These are phyloP conservation scores for Shiraia sp. DNA, from an alignment of 2,329 filamentous ascomycete genomes.

Conservation along the genomic window DNA sequence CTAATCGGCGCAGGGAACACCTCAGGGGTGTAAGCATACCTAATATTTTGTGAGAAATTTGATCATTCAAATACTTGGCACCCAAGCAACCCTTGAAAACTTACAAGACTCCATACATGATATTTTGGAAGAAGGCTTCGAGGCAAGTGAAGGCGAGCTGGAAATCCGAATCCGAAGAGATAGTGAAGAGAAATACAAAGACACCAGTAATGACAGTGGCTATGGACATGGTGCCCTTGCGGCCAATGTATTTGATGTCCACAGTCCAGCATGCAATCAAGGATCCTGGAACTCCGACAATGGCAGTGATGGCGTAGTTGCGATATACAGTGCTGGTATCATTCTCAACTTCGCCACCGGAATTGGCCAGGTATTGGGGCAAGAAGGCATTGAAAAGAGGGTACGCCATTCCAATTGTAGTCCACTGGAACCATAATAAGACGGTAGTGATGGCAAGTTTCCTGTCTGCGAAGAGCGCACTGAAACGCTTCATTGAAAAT, in stretches of 20 bases:
- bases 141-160: conserved; percentile 70
- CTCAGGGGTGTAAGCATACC: conserved; percentile 75
- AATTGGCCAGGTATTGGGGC: conserved; percentile 77
- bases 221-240: conserved; percentile 71
- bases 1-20: conserved; percentile 74
- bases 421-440: conserved; percentile 78
- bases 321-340: conserved; percentile 61
- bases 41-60: not conserved
- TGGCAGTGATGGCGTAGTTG: conserved; percentile 79
- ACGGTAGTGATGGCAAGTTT: conserved; percentile 54
- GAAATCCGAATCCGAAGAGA: conserved; percentile 59
- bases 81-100: not conserved
- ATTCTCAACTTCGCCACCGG: conserved; percentile 42
- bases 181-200: conserved; percentile 68
- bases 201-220: conserved; percentile 69
- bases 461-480: conserved; percentile 62
- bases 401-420: conserved; percentile 82
- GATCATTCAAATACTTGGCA: too few species aligned
- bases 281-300: conserved; percentile 76
- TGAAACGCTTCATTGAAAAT: conserved; percentile 69
- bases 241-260: conserved; percentile 70
- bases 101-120: conserved; percentile 65
- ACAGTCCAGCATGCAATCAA: conserved; percentile 76
- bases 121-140: conserved; percentile 67
- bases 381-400: conserved; percentile 89